These are phyloP conservation scores for Populus hybrid DNA, from an alignment of 441 rosid species.

Conservation along the genomic window DNA sequence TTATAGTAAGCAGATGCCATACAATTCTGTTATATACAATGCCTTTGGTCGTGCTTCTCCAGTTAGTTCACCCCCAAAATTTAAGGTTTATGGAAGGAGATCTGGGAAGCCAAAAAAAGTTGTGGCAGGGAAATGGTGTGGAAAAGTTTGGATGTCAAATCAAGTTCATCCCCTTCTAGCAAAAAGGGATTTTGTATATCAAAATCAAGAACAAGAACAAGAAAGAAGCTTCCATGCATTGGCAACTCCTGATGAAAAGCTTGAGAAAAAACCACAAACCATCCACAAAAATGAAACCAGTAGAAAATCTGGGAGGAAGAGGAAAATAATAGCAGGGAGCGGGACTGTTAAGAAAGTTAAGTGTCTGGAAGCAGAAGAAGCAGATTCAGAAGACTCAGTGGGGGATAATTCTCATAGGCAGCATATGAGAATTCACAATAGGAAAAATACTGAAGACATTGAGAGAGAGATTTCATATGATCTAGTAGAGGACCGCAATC, in stretches of 20 bases:
- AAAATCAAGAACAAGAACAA: constrained; percentile 52
- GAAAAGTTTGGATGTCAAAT: constrained; percentile 98
- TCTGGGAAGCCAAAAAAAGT: constrained; percentile 63
- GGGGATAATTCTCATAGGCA: constrained; percentile 26
- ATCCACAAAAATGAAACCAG: constrained; percentile 32
- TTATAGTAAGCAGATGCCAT: constrained; percentile 98
- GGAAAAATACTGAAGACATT: constrained; percentile 17
- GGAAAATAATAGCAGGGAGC: constrained; percentile 44
- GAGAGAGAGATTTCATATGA: constrained; percentile 30
- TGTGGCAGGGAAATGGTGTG: constrained; percentile 99
- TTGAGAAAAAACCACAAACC: constrained; percentile 39
- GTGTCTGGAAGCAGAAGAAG: constrained; percentile 20
- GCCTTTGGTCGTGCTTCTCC: constrained; percentile 80
- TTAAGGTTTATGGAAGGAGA: constrained; percentile 45
- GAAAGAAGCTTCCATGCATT: constrained; percentile 37
- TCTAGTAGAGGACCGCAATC: constrained; percentile 16
- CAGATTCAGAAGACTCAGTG: constrained; percentile 28
- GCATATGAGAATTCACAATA: constrained; percentile 14
- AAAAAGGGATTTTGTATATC: constrained; percentile 49
- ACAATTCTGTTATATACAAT: constrained; percentile 78
- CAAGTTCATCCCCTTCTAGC: constrained; percentile 83
- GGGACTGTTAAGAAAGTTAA: constrained; percentile 45
- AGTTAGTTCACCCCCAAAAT: constrained; percentile 46
- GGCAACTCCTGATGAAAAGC: constrained; percentile 42
- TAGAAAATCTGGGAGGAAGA: constrained; percentile 62